Base-by-base conservation (phyloP, 345 rosid genomes). In the Limnanthes douglasii region DNA sequence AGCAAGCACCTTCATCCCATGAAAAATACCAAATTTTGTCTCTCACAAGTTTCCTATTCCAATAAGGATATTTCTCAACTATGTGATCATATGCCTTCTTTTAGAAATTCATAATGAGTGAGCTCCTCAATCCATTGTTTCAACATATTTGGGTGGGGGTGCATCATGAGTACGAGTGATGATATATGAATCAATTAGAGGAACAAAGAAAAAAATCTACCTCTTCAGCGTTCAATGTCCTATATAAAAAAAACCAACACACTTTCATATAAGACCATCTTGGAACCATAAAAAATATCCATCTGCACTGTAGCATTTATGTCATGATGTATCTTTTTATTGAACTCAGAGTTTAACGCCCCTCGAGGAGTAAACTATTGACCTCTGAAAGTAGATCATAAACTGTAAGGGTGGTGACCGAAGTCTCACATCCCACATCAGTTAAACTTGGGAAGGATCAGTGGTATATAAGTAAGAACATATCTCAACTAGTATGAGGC, bases 1-100 rank as follows among this genome's bases (percentile, higher is more conserved):
- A 84, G 69, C 98, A 88, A 68, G 98, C 95, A 72, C 95, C 95
- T 77, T 88, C 95, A 66, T 88, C 98, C 98, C 98, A 88, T 42
- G 98, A 79, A 64, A 88, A 88, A 52, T 50, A 53, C 94, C 97
- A 88, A 11, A 88, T 79, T 54, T 88, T 95, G 57, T 88, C 97
- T 72, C 65, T 70, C 33, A 95, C 97, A 23, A 69, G 63, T 37
- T 93, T 64, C 31, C 70, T 84, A 53, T 74, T 83, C 97, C 97
- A 88, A 50, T 56, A 79, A 15, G 97, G 73, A 70, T 71, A 70
- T 34, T 66, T 61, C 60, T 60, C 73, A 41, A 39, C 56, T 26
- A 88, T 74, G 58, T 76, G 77, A 39, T 70, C 52, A 37, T 88
- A 61, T 34, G 97, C 95, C 51, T 59, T 66, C 62, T 57, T 64